Conservation (phyloP, 1,284 basidiomycete species). For the Cryptococcus sp. region DNA sequence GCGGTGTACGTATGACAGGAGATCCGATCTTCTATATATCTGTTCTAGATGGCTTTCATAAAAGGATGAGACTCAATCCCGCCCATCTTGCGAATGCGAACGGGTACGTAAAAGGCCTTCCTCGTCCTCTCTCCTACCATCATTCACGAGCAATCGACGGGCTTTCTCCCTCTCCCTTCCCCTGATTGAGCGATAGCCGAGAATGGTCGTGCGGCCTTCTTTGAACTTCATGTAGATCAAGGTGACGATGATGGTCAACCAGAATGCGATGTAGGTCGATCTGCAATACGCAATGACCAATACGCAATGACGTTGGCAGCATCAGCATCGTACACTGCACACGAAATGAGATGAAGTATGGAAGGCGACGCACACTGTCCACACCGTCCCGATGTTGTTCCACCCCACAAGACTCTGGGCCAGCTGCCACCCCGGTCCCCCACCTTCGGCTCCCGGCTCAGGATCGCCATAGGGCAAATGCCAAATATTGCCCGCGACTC, state of each 20-base stretch:
- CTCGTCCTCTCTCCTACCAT: too few species aligned
- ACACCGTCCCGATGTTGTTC: constrained; percentile 57
- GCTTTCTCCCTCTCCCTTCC: constrained; percentile 28
- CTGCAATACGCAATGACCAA: constrained; percentile 12
- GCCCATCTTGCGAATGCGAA: too few species aligned
- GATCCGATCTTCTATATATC: too few species aligned
- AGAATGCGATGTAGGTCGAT: constrained; percentile 68
- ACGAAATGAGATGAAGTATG: too few species aligned
- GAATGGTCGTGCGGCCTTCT: constrained; percentile 50
- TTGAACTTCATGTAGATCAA: constrained; percentile 67
- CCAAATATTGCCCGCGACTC: constrained; percentile 78
- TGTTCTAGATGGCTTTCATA: too few species aligned
- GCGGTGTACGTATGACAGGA: too few species aligned
- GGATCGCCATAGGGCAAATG: constrained; percentile 78
- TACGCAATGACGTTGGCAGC: not conserved
- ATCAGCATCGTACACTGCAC: not conserved
- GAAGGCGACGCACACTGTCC: constrained; percentile 59
- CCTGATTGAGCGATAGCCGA: constrained; percentile 30
- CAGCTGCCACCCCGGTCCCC: constrained; percentile 38
- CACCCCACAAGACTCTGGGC: constrained; percentile 42
- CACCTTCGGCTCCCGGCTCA: constrained; percentile 59
- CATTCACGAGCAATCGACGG: too few species aligned
- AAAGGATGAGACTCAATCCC: too few species aligned
- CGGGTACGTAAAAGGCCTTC: too few species aligned
- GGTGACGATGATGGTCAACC: constrained; percentile 65